Base-by-base conservation (phyloP, 1,284 basidiomycete genomes). In the Fomes fomentarius region DNA sequence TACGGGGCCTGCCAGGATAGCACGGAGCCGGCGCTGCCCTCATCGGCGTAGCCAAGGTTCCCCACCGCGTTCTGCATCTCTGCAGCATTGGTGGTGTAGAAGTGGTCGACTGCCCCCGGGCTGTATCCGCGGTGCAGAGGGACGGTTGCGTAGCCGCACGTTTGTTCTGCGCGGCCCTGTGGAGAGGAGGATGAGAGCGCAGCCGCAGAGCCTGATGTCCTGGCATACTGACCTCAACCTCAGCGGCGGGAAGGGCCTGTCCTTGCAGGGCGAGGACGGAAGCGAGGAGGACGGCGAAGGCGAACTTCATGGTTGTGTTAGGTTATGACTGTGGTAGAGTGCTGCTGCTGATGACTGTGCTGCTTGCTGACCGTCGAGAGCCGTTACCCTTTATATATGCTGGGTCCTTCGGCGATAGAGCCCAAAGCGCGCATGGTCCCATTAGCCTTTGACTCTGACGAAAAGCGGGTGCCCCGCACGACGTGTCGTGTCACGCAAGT, bases 171-270 rank as follows among this genome's bases (percentile, higher is more conserved):
- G 28, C 28, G 28, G 6, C 28, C 7, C 28, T 30, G 28, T 6
- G 12, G 7, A 30, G 7, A 30, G 28, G n/a, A 30, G 12, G 28
- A 30, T 30, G 6, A 30, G 28, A 30, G 28, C 39, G 14, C n/a
- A n/a, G 11, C 14, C 11, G 39, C 10, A 15, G 39, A 14, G 39
- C 24, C 7, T 11, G 11, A 25, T 7, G 25, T 10, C n/a, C 38
- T 15, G 21, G 37, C 37, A 7, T n/a, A 42, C 41, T 30, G 2
- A 42, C 33, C 66, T 81, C 37, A 82, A 81, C n/a, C 80, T 81
- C 3, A 66, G 12, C 12, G 12, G 28, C 12, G 12, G 28, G 28
- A 30, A 30, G 12, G 28, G 28, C 28, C 6, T 30, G 12, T 12
- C 28, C 28, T 12, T 12, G 6, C 7, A 12, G 12, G 15, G n/a